Evolutionary conservation across 2,329 filamentous ascomycete species (phyloP).

Genomic region (Dactylellina drechsleri): DNA sequence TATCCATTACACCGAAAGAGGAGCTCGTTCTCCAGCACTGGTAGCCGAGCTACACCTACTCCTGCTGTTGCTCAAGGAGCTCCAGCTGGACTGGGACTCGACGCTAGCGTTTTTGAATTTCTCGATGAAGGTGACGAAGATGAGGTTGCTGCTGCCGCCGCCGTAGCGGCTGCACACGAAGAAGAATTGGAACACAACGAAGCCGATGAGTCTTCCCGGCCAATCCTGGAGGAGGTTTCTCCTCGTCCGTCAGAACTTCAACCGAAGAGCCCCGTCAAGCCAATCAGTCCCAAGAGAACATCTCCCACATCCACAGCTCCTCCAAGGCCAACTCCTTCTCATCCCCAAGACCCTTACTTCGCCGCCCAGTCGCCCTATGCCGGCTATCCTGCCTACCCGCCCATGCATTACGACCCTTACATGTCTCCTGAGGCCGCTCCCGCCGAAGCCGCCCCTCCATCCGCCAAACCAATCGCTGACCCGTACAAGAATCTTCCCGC

Average conservation of each 20-base stretch:
- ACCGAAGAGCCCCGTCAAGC: conserved; percentile 48
- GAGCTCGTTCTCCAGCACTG: conserved; percentile 51
- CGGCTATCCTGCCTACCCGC: conserved; percentile 24
- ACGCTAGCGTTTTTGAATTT: conserved; percentile 51
- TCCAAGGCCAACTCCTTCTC: conserved; percentile 32
- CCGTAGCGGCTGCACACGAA: conserved; percentile 12
- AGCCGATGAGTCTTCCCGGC: conserved; percentile 25
- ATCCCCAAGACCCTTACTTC: conserved; percentile 47
- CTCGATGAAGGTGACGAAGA: conserved; percentile 46
- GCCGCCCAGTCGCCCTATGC: conserved; percentile 33
- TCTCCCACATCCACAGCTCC: conserved; percentile 33
- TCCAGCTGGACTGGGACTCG: conserved; percentile 48
- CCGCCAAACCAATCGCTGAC: conserved; percentile 27
- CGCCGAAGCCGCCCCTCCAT: conserved; percentile 24
- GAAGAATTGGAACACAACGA: conserved; percentile 28
- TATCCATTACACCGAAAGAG: conserved; percentile 40
- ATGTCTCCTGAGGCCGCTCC: conserved; percentile 25
- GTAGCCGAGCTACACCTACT: conserved; percentile 37
- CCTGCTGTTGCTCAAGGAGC: conserved; percentile 27
- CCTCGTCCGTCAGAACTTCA: conserved; percentile 14
- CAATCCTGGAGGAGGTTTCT: conserved; percentile 18
- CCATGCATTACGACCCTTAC: conserved; percentile 52
- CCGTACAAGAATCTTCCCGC: conserved; percentile 36
- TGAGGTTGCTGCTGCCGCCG: conserved; percentile 22
- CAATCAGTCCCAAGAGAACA: conserved; percentile 39